These are phyloP conservation scores for Aspergillus melleus DNA, from an alignment of 2,329 filamentous ascomycete species.

Conservation along the genomic window DNA sequence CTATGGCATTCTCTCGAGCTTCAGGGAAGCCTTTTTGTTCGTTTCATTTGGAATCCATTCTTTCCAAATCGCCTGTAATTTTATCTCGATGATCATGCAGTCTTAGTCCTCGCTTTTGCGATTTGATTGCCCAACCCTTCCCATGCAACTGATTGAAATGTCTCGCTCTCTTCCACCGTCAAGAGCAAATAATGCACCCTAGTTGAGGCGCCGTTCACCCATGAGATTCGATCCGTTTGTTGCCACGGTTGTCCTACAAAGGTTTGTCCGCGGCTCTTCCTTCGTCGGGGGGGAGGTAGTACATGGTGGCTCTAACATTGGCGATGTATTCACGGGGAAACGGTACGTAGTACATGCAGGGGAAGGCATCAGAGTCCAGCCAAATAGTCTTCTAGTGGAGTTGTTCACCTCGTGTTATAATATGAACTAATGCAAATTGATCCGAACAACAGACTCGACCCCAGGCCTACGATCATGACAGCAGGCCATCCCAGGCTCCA, in stretches of 20 bases:
- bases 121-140: not conserved
- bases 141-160: not conserved
- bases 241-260: not conserved
- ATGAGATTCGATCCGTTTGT: not conserved
- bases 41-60: constrained; percentile 23
- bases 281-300: not conserved
- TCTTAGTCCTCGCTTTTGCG: constrained; percentile 18
- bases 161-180: not conserved
- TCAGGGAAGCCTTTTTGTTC: constrained; percentile 23
- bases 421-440: not conserved
- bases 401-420: not conserved
- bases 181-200: not conserved
- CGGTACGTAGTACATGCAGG: not conserved
- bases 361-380: not conserved
- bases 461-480: not conserved
- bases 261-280: not conserved
- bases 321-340: not conserved
- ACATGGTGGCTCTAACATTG: not conserved
- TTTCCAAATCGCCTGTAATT: constrained; percentile 33
- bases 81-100: constrained; percentile 32
- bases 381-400: not conserved
- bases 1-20: constrained; percentile 23
- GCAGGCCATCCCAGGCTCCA: not conserved
- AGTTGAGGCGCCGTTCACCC: not conserved
- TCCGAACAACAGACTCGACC: not conserved